Base-by-base conservation (phyloP, 106 monocot species). In the Acorus calamus region DNA sequence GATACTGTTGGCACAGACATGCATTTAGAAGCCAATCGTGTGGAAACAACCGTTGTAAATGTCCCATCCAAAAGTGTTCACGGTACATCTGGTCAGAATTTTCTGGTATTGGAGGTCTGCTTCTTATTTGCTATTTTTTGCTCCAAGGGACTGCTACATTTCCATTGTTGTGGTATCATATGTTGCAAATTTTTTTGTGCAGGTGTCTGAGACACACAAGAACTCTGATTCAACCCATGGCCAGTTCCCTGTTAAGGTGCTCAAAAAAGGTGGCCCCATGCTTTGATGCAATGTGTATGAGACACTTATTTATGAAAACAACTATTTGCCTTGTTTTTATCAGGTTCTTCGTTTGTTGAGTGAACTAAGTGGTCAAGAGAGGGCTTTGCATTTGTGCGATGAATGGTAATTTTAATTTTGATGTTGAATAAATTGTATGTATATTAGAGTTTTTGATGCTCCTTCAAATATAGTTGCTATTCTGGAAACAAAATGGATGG, bases 101-200 rank as follows among this genome's bases (percentile, higher is more conserved):
- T 91, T 76, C 91, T 96, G 61, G 81, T 96, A 7, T 71, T 96
- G 45, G 96, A 96, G 91, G 96, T 96, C 10, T 76, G 49, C 2
- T 60, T 47, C 7, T 53, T 49, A 28, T 28, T 14, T 41, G 44
- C 48, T 8, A 7, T 51, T 48, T 46, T 52, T 3, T 11, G 51
- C 11, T 49, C 11, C 42, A 5, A 14, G 28, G 57, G 10, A 8
- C 2, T 28, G 28, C 28, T 28, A 28, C 28, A 28, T 28, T 28
- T 28, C 28, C 28, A 10, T 53, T 51, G 2, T 14, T 53, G 9
- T 64, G 52, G 28, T 59, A 11, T 46, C 46, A 4, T 47, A 64
- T 47, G 52, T 64, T 42, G 46, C 8, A 52, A 47, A 3, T 50
- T 49, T 56, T 60, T 42, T 45, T 7, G 6, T 47, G 44, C 53